Conservation (phyloP, 2,329 filamentous ascomycete species). For the Cytospora leucostoma region DNA sequence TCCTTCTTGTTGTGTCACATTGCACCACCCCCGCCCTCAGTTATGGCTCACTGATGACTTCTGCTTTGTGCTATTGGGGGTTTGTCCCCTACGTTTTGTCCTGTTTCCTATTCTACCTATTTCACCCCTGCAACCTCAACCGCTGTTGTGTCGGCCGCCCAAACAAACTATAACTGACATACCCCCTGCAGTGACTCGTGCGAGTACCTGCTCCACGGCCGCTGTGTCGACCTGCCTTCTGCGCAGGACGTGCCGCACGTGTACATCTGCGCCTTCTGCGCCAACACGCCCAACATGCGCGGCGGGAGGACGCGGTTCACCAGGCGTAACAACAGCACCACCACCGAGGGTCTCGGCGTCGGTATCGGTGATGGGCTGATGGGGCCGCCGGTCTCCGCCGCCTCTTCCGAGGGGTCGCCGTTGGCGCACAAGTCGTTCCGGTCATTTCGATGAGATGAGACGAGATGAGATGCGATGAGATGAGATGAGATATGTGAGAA, state of each 20-base stretch:
- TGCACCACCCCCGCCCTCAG: neutral
- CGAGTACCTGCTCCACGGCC: slow-evolving; percentile 66
- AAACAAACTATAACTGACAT: slow-evolving; percentile 15
- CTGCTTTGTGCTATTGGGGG: neutral
- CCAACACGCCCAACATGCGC: slow-evolving; percentile 58
- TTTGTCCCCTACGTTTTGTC: too few species aligned
- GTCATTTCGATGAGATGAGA: slow-evolving; percentile 44
- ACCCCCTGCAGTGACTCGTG: slow-evolving; percentile 57
- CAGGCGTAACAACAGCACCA: slow-evolving; percentile 34
- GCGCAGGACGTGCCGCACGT: slow-evolving; percentile 56
- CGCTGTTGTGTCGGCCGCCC: neutral
- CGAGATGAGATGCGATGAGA: neutral
- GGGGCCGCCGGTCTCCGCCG: slow-evolving; percentile 33
- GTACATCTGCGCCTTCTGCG: slow-evolving; percentile 66
- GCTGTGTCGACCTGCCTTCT: slow-evolving; percentile 59
- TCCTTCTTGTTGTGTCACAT: neutral
- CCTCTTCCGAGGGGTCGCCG: slow-evolving; percentile 39
- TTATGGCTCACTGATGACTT: neutral
- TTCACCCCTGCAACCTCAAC: slow-evolving; percentile 1
- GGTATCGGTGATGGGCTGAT: slow-evolving; percentile 17
- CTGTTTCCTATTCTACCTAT: neutral
- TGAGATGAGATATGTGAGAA: too few species aligned
- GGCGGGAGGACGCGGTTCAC: slow-evolving; percentile 50
- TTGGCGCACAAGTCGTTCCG: slow-evolving; percentile 49
- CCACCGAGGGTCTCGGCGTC: neutral